Base-by-base conservation (phyloP, 352 stramenopile genomes). In the Phytophthora ohioensis region DNA sequence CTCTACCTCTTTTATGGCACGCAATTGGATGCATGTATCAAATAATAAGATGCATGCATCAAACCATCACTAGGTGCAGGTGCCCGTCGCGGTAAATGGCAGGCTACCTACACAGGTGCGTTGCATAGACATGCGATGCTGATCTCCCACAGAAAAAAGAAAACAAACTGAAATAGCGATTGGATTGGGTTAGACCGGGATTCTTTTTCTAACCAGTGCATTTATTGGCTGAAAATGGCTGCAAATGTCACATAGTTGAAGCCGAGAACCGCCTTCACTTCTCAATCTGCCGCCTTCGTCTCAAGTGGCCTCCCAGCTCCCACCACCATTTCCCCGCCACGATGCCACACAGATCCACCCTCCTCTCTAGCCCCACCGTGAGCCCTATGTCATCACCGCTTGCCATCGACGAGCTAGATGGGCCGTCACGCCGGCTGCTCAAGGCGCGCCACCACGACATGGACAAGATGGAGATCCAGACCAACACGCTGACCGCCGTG, bases 361-460 rank as follows among this genome's bases (percentile, higher is more conserved):
- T 60, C 51, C n/a, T 66, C 41, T 6, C 59, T 15, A 73, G 57
- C 46, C 45, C 55, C 27, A 64, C 34, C 38, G 34, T 62, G 31
- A 72, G 52, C 46, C 1, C 52, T 4, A 63, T 59, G 21, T 64
- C 60, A n/a, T 75, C 57, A 6, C 57, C 64, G n/a, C 58, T 76
- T 34, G 41, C 47, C n/a, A 46, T 68, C 12, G 59, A 69, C 31
- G 57, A 78, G 46, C 57, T 80, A 12, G 65, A 81, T 30, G 69
- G 72, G 4, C 72, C 66, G 60, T 75, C 70, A 8, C 76, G 76
- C 31, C 73, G 76, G 30, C 64, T 84, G 43, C 72, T 81, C 57
- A 87, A 84, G 56, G 79, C 76, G 17, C 79, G 79, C 30, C 76
- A 79, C 51, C 79, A 87, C 41, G 73, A 82, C 57, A 78, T 82